phyloP scores from a whole-genome alignment of 2,329 filamentous ascomycete species.

The Cladosporium velox region DNA sequence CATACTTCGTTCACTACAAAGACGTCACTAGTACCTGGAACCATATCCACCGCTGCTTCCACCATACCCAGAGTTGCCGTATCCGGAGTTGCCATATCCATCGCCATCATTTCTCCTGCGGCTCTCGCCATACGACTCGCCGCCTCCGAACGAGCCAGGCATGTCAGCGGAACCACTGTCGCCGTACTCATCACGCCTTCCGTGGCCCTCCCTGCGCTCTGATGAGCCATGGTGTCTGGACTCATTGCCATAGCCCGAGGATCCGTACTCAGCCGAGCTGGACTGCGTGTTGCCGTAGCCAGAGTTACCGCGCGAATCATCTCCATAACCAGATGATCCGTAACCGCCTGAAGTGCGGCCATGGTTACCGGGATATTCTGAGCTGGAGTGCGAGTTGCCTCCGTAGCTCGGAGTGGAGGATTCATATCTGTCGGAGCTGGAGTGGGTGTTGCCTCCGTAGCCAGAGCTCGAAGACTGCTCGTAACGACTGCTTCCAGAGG shows the following conservation, averaged over 20 bases:
- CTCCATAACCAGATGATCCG: neutral
- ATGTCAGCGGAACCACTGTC: conserved; percentile 24
- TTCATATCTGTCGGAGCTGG: conserved; percentile 3
- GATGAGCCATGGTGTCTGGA: conserved; percentile 5
- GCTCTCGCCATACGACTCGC: conserved; percentile 14
- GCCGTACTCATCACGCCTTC: conserved; percentile 24
- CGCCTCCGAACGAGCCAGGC: conserved; percentile 28
- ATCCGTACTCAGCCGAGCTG: neutral
- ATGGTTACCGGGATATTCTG: neutral
- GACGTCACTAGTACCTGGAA: conserved; percentile 11
- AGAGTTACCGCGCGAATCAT: conserved; percentile 22
- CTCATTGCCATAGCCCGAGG: conserved; percentile 6
- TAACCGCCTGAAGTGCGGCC: conserved; percentile 22
- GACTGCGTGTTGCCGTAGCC: conserved; percentile 4
- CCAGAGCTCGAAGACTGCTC: conserved; percentile 4
- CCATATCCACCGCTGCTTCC: conserved; percentile 20
- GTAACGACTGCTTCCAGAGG: conserved; percentile 2
- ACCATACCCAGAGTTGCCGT: conserved; percentile 21
- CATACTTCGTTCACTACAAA: neutral
- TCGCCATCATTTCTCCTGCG: conserved; percentile 17
- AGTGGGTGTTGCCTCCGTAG: neutral
- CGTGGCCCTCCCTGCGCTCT: conserved; percentile 21
- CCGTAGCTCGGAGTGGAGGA: conserved; percentile 2
- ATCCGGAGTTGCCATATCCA: conserved; percentile 21
- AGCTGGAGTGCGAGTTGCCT: neutral